Evolutionary conservation across 495 filamentous ascomycete species (phyloP), one percentile per base, ranked within the genome.

Genomic region (Penicillium manginii): DNA sequence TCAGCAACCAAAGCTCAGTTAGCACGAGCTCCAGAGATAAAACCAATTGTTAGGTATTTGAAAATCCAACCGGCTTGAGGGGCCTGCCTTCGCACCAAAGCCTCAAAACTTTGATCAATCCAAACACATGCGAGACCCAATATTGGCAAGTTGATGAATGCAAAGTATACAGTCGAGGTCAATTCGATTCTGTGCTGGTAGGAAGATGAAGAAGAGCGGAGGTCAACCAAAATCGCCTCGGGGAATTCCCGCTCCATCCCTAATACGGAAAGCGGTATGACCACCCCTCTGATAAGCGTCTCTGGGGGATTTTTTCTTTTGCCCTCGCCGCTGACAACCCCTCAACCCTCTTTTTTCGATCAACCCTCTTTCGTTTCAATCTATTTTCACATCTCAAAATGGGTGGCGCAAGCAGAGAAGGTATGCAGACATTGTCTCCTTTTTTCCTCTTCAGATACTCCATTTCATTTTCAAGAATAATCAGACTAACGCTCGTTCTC

Each of bases 381-480:
- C 62, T 45, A 50, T 47, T 52, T 19, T 29, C 31, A 33, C 12
- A 39, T 31, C 9, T 57, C 69, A 79, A 65, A 55, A 89, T 89
- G 86, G 86, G 86, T 76, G 86, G 86, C 55, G 76, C 80, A 71
- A 83, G 84, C 72, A 84, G 86, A 85, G 86, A 86, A 77, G 86
- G 86, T 86, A 67, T 42, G 67, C 39, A 19, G n/a, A 43, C 6
- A 7, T 5, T 8, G 26, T 29, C 26, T 8, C 26, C 9, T 19
- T 17, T 1, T 43, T 2, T 1, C 40, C 40, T 43, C 17, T 17
- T 8, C 40, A 6, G 17, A 21, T 43, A 4, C 40, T 43, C 17
- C 4, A 7, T 43, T 43, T 19, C 8, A 17, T 43, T 19, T 19
- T n/a, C 8, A n/a, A 43, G 5, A 8, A 43, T 19, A 17, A 17